Evolutionary conservation across 225 moss, liverwort and hornwort species (phyloP).

Genomic region (Physcomitrium patens): DNA sequence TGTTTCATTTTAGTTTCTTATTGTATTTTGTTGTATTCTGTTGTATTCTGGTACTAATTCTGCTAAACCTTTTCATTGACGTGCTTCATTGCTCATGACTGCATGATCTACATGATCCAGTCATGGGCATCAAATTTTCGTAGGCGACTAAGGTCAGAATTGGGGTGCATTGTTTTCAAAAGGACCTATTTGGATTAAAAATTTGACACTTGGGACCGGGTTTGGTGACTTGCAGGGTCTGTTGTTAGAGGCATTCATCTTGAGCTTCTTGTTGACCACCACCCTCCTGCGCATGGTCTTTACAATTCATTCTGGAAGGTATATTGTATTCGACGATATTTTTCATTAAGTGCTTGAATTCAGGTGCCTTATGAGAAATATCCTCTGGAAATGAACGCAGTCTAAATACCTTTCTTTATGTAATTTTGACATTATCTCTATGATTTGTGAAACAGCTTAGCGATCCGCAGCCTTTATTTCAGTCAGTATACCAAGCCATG

Average conservation of each 20-base stretch:
- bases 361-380: background rate
- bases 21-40: no score
- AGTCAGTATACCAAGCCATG: slow-evolving; percentile 99
- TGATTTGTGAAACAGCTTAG: slow-evolving; percentile 59
- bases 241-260: slow-evolving; percentile 91
- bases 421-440: slow-evolving; percentile 19
- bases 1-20: slow-evolving; percentile 13
- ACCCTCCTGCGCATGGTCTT: slow-evolving; percentile 75
- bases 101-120: background rate
- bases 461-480: slow-evolving; percentile 86
- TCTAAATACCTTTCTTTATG: background rate
- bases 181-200: no score
- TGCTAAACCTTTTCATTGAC: slow-evolving; percentile 18
- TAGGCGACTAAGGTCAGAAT: slow-evolving; percentile 9
- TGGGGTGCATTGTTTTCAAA: background rate
- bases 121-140: background rate
- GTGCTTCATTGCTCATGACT: slow-evolving; percentile 6
- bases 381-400: background rate
- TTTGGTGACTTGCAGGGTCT: slow-evolving; percentile 64
- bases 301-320: slow-evolving; percentile 97
- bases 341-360: background rate
- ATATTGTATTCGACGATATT: slow-evolving; percentile 6
- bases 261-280: slow-evolving; percentile 94
- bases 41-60: slow-evolving; percentile 4
- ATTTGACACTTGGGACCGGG: slow-evolving; percentile 19